These are phyloP conservation scores for Epichloe festucae DNA, from an alignment of 2,329 filamentous ascomycete species.

Conservation along the genomic window DNA sequence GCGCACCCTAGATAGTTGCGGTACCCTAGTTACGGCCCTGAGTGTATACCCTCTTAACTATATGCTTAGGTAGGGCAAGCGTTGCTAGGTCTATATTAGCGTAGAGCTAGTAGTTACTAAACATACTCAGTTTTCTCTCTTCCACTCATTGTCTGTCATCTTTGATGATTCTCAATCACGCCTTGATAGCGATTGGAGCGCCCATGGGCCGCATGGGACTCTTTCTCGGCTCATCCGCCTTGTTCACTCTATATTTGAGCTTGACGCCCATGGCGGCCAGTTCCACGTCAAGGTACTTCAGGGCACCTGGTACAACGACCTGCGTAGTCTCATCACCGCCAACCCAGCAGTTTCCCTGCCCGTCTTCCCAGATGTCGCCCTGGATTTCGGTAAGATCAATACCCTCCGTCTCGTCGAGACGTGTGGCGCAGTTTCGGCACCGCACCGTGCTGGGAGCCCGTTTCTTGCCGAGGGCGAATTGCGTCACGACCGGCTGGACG, in stretches of 20 bases:
- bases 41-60: too few species aligned
- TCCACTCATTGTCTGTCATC: not conserved
- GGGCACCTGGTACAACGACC: slow-evolving; percentile 82
- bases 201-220: slow-evolving; percentile 32
- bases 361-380: slow-evolving; percentile 86
- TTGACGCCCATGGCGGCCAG: slow-evolving; percentile 92
- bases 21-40: too few species aligned
- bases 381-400: slow-evolving; percentile 42
- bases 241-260: slow-evolving; percentile 63
- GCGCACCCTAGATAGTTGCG: too few species aligned
- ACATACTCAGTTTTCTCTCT: not conserved
- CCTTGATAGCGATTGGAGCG: slow-evolving; percentile 7
- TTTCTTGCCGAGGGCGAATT: slow-evolving; percentile 47
- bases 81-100: too few species aligned
- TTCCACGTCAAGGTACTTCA: slow-evolving; percentile 91
- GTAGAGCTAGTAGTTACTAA: too few species aligned
- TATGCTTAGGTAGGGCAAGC: too few species aligned
- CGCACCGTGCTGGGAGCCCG: slow-evolving; percentile 57
- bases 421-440: slow-evolving; percentile 63
- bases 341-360: slow-evolving; percentile 67
- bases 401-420: slow-evolving; percentile 44
- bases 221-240: slow-evolving; percentile 51
- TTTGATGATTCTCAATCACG: not conserved
- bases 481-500: slow-evolving; percentile 65
- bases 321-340: slow-evolving; percentile 85